These are phyloP conservation scores for Linnemannia elongata DNA, from an alignment of 192 early-diverging fungal genomes.

Conservation along the genomic window DNA sequence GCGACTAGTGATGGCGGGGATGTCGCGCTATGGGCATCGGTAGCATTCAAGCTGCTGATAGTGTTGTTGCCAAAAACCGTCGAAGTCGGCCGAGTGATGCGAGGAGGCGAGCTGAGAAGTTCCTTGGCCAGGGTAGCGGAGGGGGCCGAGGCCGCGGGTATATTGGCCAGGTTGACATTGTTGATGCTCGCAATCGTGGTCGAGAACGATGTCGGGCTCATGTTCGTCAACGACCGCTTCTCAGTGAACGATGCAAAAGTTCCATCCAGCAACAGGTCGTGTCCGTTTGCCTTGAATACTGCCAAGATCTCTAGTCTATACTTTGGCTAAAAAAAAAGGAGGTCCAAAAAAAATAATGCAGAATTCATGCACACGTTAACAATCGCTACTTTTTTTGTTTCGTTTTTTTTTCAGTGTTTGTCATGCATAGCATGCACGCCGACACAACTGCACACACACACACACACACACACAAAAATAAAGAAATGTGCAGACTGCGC, in stretches of 20 bases:
- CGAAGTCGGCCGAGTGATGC: neutral
- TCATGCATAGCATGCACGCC: neutral
- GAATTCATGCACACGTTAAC: neutral
- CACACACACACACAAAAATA: conserved; percentile 2
- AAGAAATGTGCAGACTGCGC: neutral
- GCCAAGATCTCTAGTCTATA: conserved; percentile 63
- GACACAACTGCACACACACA: neutral
- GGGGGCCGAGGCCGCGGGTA: conserved; percentile 31
- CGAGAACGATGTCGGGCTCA: conserved; percentile 33
- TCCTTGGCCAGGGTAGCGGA: conserved; percentile 23
- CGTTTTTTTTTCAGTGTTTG: neutral
- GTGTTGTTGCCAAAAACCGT: neutral
- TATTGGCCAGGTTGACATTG: conserved; percentile 43
- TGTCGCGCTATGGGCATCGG: neutral
- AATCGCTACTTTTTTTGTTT: neutral
- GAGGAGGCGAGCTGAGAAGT: neutral
- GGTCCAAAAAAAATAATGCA: neutral
- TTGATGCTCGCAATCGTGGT: conserved; percentile 29
- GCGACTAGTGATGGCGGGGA: conserved; percentile 4
- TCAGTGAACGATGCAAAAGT: conserved; percentile 60
- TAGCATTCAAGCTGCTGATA: neutral
- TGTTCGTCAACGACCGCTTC: conserved; percentile 24
- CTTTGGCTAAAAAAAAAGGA: conserved; percentile 42
- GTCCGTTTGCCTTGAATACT: conserved; percentile 51
- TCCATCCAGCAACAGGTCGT: conserved; percentile 62